These are phyloP conservation scores for Spathaspora passalidarum DNA, from an alignment of 805 yeast genomes.

Conservation along the genomic window DNA sequence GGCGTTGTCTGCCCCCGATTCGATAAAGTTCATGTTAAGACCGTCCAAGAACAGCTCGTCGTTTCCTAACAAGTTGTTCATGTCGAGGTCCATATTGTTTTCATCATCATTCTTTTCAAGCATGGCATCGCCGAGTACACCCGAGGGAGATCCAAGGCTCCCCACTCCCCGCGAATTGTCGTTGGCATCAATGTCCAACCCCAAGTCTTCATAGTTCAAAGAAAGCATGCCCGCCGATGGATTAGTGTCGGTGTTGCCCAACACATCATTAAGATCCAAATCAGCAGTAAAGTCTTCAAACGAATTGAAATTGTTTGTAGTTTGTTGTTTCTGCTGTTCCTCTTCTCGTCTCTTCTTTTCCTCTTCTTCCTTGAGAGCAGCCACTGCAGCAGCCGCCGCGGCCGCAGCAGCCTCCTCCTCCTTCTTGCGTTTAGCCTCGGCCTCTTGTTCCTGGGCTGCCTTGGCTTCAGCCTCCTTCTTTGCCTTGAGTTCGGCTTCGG, in stretches of 20 bases:
- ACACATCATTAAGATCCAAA: constrained; percentile 11
- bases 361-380: constrained; percentile 9
- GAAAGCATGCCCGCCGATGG: constrained; percentile 1
- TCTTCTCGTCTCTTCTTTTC: constrained; percentile 14
- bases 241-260: constrained; percentile 1
- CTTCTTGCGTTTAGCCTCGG: constrained; percentile 12
- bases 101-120: constrained; percentile 11
- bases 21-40: constrained; percentile 38
- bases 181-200: constrained; percentile 1
- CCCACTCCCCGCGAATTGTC: background rate
- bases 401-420: constrained; percentile 11
- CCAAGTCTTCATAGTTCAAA: constrained; percentile 4
- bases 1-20: constrained; percentile 26
- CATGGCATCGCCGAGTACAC: constrained; percentile 5
- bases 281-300: constrained; percentile 15
- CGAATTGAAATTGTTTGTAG: constrained; percentile 9
- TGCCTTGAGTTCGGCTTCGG: constrained; percentile 19
- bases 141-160: background rate
- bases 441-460: constrained; percentile 15
- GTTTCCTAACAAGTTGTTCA: constrained; percentile 35
- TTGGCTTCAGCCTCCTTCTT: constrained; percentile 6
- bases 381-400: background rate
- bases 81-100: constrained; percentile 12
- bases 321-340: constrained; percentile 9
- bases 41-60: constrained; percentile 43